Conservation (phyloP, 345 rosid genomes). For the Orychophragmus violaceus region DNA sequence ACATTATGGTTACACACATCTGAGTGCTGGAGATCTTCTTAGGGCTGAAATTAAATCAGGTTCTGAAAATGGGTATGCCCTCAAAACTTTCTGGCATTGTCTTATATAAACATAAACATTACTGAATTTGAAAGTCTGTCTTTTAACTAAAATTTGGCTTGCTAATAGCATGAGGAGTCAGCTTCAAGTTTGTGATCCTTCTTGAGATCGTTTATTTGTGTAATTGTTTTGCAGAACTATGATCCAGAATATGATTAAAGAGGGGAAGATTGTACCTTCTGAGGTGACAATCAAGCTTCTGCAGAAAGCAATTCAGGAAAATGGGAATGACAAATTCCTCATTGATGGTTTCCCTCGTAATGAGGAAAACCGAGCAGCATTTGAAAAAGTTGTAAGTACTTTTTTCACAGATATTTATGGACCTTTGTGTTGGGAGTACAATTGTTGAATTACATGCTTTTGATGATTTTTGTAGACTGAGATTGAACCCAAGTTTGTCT, state of each 20-base stretch:
- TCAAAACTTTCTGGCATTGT: background rate
- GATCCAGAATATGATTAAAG: conserved; percentile 57
- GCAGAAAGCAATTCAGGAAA: conserved; percentile 56
- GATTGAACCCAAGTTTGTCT: conserved; percentile 44
- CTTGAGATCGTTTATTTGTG: background rate
- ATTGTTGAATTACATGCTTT: background rate
- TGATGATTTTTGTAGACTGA: conserved; percentile 34
- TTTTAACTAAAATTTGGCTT: background rate
- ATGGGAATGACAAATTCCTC: conserved; percentile 58
- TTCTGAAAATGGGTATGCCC: conserved; percentile 75
- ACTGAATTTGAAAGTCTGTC: background rate
- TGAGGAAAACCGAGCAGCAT: conserved; percentile 83
- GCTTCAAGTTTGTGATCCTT: background rate
- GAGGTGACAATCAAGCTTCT: conserved; percentile 87
- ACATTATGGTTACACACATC: conserved; percentile 69
- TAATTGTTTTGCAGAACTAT: conserved; percentile 34
- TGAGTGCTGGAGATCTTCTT: conserved; percentile 89
- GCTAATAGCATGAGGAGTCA: background rate
- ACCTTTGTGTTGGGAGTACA: background rate
- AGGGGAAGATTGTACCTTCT: conserved; percentile 64
- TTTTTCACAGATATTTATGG: too few species aligned
- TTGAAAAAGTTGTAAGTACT: conserved; percentile 62
- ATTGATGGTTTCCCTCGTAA: conserved; percentile 91
- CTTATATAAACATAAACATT: background rate
- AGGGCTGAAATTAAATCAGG: conserved; percentile 72